A percentile compares a stretch with the other conserved stretches of the same genome.
Conservation (phyloP, 768 basidiomycete genomes). For the Boletus huronensis region DNA sequence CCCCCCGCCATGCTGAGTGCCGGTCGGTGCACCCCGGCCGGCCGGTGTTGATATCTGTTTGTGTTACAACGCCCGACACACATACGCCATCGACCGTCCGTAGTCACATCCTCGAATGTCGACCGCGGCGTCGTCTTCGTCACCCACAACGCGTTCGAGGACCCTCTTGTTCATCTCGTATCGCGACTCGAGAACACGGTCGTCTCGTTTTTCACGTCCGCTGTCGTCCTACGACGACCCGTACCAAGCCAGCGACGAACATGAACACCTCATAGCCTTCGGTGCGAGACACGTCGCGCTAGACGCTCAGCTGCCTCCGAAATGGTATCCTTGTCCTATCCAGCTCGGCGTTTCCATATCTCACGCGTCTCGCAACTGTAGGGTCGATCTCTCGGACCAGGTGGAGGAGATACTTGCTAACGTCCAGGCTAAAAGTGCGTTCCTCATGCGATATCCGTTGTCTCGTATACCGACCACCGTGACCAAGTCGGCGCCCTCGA, state of each 20-base stretch:
- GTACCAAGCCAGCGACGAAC: constrained; percentile 49
- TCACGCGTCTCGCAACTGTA: constrained; percentile 32
- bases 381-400: constrained; percentile 92
- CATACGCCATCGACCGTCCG: constrained; percentile 11
- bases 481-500: constrained; percentile 79
- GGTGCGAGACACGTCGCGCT: constrained; percentile 45
- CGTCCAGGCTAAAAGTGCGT: constrained; percentile 75
- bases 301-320: constrained; percentile 69
- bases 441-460: constrained; percentile 8
- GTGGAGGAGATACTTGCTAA: constrained; percentile 74
- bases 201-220: constrained; percentile 40
- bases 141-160: constrained; percentile 71
- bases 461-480: constrained; percentile 15
- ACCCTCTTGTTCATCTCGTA: constrained; percentile 94
- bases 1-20: neutral
- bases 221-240: constrained; percentile 46
- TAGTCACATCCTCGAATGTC: constrained; percentile 30
- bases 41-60: constrained; percentile 28
- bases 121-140: constrained; percentile 28
- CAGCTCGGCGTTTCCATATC: constrained; percentile 1
- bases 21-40: neutral
- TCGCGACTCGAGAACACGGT: constrained; percentile 66
- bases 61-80: constrained; percentile 7
- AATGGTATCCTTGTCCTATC: constrained; percentile 55
- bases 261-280: constrained; percentile 57